Conservation (phyloP, 164 flowering plant genomes). For the Vitis rotundifolia region DNA sequence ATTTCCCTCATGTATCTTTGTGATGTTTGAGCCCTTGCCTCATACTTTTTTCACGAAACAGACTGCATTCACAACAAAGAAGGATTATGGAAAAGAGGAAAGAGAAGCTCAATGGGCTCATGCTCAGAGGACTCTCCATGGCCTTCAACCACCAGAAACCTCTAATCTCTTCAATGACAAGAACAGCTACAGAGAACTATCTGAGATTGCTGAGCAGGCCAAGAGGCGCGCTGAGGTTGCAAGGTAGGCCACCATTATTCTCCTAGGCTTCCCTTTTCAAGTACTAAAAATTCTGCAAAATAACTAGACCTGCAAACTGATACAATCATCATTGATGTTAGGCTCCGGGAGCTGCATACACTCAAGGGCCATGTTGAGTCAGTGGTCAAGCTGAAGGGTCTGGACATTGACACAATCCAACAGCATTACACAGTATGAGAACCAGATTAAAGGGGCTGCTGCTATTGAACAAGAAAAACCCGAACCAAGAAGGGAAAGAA, state of each 20-base stretch:
- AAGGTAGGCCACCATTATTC: conserved; percentile 48
- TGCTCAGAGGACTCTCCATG: conserved; percentile 95
- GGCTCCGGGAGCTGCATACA: conserved; percentile 75
- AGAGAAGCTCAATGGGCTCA: conserved; percentile 99
- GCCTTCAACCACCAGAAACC: conserved; percentile 84
- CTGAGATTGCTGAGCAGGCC: conserved; percentile 99
- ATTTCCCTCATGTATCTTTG: background rate
- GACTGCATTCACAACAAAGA: conserved; percentile 98
- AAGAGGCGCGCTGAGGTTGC: conserved; percentile 96
- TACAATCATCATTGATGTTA: conserved; percentile 5
- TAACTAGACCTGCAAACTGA: too few species aligned
- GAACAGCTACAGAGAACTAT: conserved; percentile 87
- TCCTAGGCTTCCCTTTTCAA: too few species aligned
- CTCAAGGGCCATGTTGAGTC: conserved; percentile 83
- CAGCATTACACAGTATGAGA: conserved; percentile 70
- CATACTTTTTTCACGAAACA: conserved; percentile 20
- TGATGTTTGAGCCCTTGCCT: too few species aligned
- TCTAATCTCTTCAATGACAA: conserved; percentile 67
- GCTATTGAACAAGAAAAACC: background rate
- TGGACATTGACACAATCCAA: conserved; percentile 73
- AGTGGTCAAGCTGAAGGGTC: conserved; percentile 73
- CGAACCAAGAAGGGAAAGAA: background rate
- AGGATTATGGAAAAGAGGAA: conserved; percentile 91
- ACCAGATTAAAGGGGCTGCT: background rate
- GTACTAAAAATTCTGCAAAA: too few species aligned